Evolutionary conservation across 1,284 basidiomycete genomes (phyloP), one percentile per base, ranked within the genome.

Genomic region (Stereum hirsutum): DNA sequence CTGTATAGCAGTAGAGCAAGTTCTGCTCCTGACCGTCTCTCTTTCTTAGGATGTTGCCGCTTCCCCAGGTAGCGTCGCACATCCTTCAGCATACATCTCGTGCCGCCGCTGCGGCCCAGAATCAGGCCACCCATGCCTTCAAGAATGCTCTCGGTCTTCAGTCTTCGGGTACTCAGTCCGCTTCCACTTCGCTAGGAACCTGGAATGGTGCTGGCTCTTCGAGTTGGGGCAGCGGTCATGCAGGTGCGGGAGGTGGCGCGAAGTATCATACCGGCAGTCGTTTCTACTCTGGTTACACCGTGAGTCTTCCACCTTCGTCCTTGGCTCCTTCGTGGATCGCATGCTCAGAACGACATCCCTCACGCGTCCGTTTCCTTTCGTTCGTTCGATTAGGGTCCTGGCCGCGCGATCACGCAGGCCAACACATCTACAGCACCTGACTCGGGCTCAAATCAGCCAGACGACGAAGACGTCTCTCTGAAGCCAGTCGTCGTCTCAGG

Each of bases 51-150:
- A n/a, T n/a, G n/a, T n/a, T n/a, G n/a, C 89, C 89, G 86, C 65
- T 89, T 55, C 85, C 87, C 42, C 87, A 87, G 62, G 80, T 85
- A 61, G 81, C 83, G 20, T 81, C 78, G 25, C 77, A 81, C 42
- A 68, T 89, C 43, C 64, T 89, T 26, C 75, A 87, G 50, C 78
- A 81, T 51, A 84, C 81, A 0, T 72, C 78, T 21, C 78, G 85
- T 55, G 84, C 81, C 14, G 85, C 79, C 41, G 75, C 80, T 2
- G 75, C 78, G 37, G 81, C 81, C 35, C 83, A 86, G 54, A 78
- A 77, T 49, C 81, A 81, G 57, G 71, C 80, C 50, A 60, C 68
- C 6, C 67, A 75, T 47, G 75, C 81, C 0, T 66, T 89, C 57
- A 68, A 83, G 49, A 88, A 82, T 71, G 85, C 81, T 42, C 70